phyloP scores from a whole-genome alignment of 129 eudicot species.

The Pittosporum tobira region DNA sequence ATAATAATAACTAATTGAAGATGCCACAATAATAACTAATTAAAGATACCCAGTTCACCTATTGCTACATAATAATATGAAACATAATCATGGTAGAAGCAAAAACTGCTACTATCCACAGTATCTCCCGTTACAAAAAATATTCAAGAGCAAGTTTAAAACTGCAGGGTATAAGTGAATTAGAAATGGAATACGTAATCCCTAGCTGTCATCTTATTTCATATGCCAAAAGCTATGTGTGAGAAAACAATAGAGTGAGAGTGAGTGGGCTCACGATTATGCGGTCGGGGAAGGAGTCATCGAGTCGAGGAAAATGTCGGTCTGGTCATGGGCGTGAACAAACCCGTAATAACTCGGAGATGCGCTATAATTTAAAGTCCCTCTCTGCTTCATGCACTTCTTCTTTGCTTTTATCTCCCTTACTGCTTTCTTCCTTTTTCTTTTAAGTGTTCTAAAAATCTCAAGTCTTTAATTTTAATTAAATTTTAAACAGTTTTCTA shows the following conservation, averaged over 20 bases:
- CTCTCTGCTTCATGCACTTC: neutral
- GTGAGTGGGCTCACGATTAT: neutral
- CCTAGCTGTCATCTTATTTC: neutral
- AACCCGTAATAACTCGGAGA: neutral
- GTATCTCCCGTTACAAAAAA: neutral
- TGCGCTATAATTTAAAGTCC: neutral
- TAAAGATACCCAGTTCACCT: neutral
- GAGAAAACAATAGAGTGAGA: neutral
- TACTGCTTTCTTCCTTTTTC: too few relatives aligned
- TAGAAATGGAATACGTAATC: neutral
- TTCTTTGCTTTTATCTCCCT: too few relatives aligned
- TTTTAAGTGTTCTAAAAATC: too few relatives aligned
- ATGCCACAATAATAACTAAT: neutral
- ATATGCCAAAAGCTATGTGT: neutral
- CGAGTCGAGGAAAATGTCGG: neutral
- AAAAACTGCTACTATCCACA: neutral
- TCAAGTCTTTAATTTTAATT: too few relatives aligned
- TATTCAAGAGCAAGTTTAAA: too few relatives aligned
- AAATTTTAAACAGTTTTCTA: too few relatives aligned
- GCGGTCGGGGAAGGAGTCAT: neutral
- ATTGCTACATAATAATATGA: neutral
- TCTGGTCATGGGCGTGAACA: neutral
- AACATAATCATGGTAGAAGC: neutral
- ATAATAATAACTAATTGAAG: neutral
- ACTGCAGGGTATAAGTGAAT: neutral